These are phyloP conservation scores for Camelina hispida DNA, from an alignment of 345 rosid species.

Conservation along the genomic window DNA sequence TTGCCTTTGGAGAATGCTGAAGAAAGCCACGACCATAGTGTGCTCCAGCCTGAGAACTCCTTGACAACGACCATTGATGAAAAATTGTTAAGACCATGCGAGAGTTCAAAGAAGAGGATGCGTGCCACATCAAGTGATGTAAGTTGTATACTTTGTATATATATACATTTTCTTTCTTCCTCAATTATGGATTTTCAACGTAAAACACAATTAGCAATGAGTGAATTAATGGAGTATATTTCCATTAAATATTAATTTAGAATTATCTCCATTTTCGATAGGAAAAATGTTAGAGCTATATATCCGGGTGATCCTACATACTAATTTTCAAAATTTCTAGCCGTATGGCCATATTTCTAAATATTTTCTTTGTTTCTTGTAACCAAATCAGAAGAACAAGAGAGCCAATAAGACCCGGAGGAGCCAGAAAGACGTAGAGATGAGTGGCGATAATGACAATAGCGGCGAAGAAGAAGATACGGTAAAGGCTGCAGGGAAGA, in stretches of 20 bases:
- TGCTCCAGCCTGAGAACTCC: conserved; percentile 29
- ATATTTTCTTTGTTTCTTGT: background rate
- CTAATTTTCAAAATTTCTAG: background rate
- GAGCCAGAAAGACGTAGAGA: conserved; percentile 46
- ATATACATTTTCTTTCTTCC: background rate
- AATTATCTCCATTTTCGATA: background rate
- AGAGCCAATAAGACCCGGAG: conserved; percentile 50
- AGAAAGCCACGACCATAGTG: conserved; percentile 30
- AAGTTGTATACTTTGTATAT: conserved; percentile 42
- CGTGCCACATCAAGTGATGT: conserved; percentile 50
- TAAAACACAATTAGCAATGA: background rate
- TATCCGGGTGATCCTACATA: background rate
- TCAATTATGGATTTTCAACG: background rate
- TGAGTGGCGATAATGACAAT: conserved; percentile 50
- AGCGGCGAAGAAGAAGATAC: conserved; percentile 20
- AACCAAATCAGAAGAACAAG: conserved; percentile 52
- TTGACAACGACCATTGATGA: conserved; percentile 38
- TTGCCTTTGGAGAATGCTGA: conserved; percentile 28
- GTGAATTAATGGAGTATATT: background rate
- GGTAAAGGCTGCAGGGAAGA: conserved; percentile 26
- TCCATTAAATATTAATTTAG: background rate
- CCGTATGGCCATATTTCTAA: background rate
- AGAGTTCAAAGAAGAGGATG: conserved; percentile 64
- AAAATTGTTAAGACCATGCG: conserved; percentile 35
- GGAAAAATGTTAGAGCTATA: background rate